Percentiles rank a stretch among this genome's conserved stretches.
Evolutionary conservation across 345 rosid species (phyloP).

Genomic region (Carallia brachiata): DNA sequence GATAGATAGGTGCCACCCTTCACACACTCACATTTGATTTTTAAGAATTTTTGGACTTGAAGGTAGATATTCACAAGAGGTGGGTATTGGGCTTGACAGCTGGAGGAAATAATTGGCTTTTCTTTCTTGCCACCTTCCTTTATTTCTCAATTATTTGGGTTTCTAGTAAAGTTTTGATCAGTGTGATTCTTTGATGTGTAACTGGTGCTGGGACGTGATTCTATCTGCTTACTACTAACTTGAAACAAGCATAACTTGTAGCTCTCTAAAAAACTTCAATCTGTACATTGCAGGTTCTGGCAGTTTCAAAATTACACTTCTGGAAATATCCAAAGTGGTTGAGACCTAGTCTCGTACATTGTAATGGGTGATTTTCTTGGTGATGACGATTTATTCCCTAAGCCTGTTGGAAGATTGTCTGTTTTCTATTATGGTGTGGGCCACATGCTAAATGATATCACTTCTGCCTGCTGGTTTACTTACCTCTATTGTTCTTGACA

Average conservation of each 20-base stretch:
- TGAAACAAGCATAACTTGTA: too few relatives aligned
- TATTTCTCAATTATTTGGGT: background rate
- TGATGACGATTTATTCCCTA: slow-evolving; percentile 42
- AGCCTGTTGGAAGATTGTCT: slow-evolving; percentile 69
- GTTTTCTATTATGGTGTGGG: slow-evolving; percentile 84
- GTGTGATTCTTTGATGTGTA: too few relatives aligned
- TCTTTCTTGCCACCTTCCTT: background rate
- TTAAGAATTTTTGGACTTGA: background rate
- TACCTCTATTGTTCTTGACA: slow-evolving; percentile 82
- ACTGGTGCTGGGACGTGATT: too few relatives aligned
- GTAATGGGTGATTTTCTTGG: slow-evolving; percentile 36
- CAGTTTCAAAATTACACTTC: background rate
- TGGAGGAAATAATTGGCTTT: background rate
- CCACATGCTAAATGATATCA: slow-evolving; percentile 95
- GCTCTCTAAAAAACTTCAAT: background rate
- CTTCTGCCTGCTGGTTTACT: slow-evolving; percentile 97
- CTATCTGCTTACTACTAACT: too few relatives aligned
- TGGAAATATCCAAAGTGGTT: background rate
- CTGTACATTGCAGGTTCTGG: slow-evolving; percentile 6
- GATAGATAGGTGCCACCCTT: background rate
- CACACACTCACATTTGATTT: background rate
- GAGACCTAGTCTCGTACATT: background rate
- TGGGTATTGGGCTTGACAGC: background rate
- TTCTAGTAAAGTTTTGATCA: background rate
- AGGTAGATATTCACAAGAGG: background rate